phyloP scores from a whole-genome alignment of 352 stramenopile genomes.

The Peronosclerospora sorghi region DNA sequence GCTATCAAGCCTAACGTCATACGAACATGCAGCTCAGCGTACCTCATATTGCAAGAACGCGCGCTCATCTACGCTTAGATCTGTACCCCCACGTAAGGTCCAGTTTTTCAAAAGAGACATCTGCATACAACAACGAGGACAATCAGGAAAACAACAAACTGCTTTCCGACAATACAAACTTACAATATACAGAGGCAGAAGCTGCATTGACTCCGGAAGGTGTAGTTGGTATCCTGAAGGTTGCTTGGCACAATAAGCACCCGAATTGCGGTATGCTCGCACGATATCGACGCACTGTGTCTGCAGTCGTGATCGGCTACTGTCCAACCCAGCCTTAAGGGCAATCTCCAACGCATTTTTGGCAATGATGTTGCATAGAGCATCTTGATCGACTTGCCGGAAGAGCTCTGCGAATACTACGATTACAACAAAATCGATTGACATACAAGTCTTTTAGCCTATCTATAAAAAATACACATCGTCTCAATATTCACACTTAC shows the following conservation, averaged over 20 bases:
- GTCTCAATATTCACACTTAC: slow-evolving; percentile 41
- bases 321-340: slow-evolving; percentile 92
- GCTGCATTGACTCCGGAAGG: slow-evolving; percentile 86
- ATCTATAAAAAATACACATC: not conserved
- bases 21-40: slow-evolving; percentile 1
- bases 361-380: slow-evolving; percentile 90
- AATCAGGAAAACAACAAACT: slow-evolving; percentile 3
- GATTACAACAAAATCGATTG: slow-evolving; percentile 1
- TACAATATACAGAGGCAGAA: slow-evolving; percentile 93
- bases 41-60: slow-evolving; percentile 87
- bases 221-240: slow-evolving; percentile 67
- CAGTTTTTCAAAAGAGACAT: slow-evolving; percentile 98
- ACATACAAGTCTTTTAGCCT: not conserved
- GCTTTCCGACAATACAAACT: slow-evolving; percentile 8
- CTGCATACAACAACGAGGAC: slow-evolving; percentile 21
- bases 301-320: slow-evolving; percentile 87
- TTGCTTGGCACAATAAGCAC: slow-evolving; percentile 59
- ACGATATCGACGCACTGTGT: slow-evolving; percentile 90
- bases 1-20: not conserved
- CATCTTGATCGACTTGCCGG: slow-evolving; percentile 87
- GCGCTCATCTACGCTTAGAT: slow-evolving; percentile 94
- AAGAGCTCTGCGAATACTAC: slow-evolving; percentile 88
- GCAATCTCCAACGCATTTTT: slow-evolving; percentile 92
- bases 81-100: slow-evolving; percentile 92
- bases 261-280: slow-evolving; percentile 78